Percentiles rank a stretch among this genome's conserved stretches.
Conservation (phyloP, 768 basidiomycete species). For the Lentinula sp. region DNA sequence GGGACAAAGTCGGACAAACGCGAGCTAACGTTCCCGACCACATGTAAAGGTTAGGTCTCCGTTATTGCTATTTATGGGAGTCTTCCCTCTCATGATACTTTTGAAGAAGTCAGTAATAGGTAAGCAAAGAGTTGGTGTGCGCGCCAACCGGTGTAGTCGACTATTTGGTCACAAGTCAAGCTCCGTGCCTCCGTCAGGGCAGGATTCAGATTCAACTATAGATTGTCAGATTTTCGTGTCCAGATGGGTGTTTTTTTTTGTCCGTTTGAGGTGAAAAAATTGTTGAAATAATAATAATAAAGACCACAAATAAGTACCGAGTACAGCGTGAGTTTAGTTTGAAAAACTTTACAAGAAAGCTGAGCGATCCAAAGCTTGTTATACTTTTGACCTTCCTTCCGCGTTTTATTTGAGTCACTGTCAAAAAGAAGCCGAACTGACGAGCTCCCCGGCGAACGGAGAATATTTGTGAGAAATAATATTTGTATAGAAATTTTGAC, state of each 20-base stretch:
- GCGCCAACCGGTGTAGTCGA: background rate
- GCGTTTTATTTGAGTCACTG: background rate
- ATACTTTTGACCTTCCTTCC: background rate
- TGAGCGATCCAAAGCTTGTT: background rate
- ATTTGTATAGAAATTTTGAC: background rate
- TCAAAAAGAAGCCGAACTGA: background rate
- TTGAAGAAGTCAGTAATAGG: background rate
- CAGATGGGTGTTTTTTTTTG: background rate
- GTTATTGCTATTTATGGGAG: background rate
- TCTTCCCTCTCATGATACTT: background rate
- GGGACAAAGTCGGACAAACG: background rate
- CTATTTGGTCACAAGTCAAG: background rate
- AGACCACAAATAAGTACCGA: background rate
- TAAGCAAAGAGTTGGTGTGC: background rate
- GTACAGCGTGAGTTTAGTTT: background rate
- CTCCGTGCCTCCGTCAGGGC: background rate
- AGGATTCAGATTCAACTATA: background rate
- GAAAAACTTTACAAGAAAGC: background rate
- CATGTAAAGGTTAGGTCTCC: background rate
- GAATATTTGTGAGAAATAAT: background rate
- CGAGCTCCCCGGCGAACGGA: background rate
- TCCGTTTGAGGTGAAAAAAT: background rate
- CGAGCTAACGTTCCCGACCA: background rate
- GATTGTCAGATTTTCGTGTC: background rate
- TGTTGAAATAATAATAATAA: background rate